Conservation (phyloP, 1,284 basidiomycete genomes). For the Stygiomarasmius scandens region DNA sequence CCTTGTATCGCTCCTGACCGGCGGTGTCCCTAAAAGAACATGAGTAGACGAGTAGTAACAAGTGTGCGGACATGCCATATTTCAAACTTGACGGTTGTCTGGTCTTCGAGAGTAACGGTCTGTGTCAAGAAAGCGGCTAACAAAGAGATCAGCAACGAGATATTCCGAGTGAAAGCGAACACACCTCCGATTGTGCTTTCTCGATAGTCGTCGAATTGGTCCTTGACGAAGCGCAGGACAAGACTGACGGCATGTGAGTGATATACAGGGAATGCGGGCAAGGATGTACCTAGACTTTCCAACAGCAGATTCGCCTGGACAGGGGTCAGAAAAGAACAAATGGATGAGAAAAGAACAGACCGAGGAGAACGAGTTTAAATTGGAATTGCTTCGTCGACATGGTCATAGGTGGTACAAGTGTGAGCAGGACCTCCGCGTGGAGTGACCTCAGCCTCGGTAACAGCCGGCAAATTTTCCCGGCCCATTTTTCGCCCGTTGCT, state of each 20-base stretch:
- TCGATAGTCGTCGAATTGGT: slow-evolving; percentile 97
- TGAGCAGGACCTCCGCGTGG: slow-evolving; percentile 15
- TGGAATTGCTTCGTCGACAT: slow-evolving; percentile 86
- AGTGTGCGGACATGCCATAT: slow-evolving; percentile 74
- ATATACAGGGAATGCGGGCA: background rate
- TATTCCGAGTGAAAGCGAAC: slow-evolving; percentile 16
- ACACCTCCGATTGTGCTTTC: slow-evolving; percentile 87
- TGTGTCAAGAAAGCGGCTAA: slow-evolving; percentile 95
- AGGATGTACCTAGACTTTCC: slow-evolving; percentile 85
- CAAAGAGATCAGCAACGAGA: slow-evolving; percentile 23
- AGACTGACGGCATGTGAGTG: slow-evolving; percentile 54
- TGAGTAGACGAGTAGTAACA: slow-evolving; percentile 3
- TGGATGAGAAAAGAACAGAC: slow-evolving; percentile 46
- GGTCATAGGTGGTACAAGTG: slow-evolving; percentile 27
- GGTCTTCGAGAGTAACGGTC: slow-evolving; percentile 88
- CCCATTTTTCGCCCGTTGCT: slow-evolving; percentile 11
- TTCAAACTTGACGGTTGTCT: slow-evolving; percentile 94
- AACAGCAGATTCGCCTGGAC: slow-evolving; percentile 90
- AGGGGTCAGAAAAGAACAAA: slow-evolving; percentile 4
- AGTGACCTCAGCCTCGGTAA: slow-evolving; percentile 17
- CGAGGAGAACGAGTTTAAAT: slow-evolving; percentile 91
- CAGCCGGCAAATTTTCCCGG: slow-evolving; percentile 4
- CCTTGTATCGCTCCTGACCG: slow-evolving; percentile 92
- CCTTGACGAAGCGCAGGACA: slow-evolving; percentile 94
- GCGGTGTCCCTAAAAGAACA: slow-evolving; percentile 78